Evolutionary conservation across 2,329 filamentous ascomycete genomes (phyloP).

Genomic region (Akanthomyces uredinophilus): DNA sequence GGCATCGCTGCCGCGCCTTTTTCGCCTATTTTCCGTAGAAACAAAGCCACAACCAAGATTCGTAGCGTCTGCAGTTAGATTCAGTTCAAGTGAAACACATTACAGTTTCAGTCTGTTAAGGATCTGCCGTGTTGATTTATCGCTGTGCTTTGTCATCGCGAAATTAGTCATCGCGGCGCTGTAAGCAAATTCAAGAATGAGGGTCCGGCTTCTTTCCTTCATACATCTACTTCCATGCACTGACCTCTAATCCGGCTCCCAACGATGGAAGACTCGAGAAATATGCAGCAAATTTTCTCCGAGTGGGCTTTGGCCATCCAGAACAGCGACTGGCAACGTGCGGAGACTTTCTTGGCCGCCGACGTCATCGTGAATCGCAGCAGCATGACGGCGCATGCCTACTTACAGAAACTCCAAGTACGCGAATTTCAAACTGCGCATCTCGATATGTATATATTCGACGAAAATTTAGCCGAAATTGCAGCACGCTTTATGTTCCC

Average conservation of each 20-base stretch:
- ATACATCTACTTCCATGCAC: background rate
- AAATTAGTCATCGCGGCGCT: background rate
- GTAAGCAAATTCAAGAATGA: background rate
- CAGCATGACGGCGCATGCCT: background rate
- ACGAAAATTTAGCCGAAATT: background rate
- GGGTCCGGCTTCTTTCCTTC: background rate
- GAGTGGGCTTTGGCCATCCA: background rate
- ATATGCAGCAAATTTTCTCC: background rate
- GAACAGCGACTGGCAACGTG: background rate
- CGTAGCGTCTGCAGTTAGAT: too few species aligned
- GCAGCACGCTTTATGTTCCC: background rate
- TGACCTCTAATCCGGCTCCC: too few species aligned
- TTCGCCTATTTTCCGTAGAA: too few species aligned
- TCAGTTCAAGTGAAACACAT: too few species aligned
- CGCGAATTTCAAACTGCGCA: background rate
- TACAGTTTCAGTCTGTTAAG: too few species aligned
- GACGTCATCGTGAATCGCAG: constrained; percentile 8
- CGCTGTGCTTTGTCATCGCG: background rate
- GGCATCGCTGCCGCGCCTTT: too few species aligned
- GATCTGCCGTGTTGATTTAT: too few species aligned
- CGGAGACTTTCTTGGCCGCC: background rate
- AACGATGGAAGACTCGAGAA: background rate
- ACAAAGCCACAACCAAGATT: too few species aligned
- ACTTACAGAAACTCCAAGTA: background rate
- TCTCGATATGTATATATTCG: background rate